Conservation (phyloP, 2,329 filamentous ascomycete species). For the Shiraia sp. region DNA sequence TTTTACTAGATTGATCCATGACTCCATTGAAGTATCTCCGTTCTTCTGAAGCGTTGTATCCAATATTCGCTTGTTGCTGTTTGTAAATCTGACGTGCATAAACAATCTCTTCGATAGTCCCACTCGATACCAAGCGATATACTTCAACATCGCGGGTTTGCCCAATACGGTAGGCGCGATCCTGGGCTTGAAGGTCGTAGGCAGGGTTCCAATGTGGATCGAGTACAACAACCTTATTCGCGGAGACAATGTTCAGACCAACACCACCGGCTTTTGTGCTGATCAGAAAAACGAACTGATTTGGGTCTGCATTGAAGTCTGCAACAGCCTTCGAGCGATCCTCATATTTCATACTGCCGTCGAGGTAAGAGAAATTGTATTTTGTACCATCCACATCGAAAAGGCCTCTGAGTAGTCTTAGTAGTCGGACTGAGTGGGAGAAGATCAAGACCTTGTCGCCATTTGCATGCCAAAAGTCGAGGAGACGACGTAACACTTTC, state of each 20-base stretch:
- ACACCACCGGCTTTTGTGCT: conserved; percentile 92
- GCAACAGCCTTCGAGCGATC: conserved; percentile 83
- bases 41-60: conserved; percentile 89
- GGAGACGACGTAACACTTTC: conserved; percentile 83
- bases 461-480: conserved; percentile 86
- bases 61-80: conserved; percentile 97
- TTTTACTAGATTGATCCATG: conserved; percentile 78
- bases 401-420: conserved; percentile 81
- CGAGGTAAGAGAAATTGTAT: conserved; percentile 90
- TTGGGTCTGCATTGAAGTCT: conserved; percentile 85
- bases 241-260: conserved; percentile 93
- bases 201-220: conserved; percentile 98
- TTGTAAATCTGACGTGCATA: conserved; percentile 98
- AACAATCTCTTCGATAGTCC: conserved; percentile 95
- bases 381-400: conserved; percentile 76
- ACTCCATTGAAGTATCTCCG: conserved; percentile 95
- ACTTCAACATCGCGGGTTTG: conserved; percentile 93
- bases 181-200: conserved; percentile 93
- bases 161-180: conserved; percentile 93
- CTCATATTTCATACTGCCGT: conserved; percentile 80
- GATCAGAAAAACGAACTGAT: conserved; percentile 93
- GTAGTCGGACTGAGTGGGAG: conserved; percentile 83
- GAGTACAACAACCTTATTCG: conserved; percentile 96
- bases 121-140: conserved; percentile 85
- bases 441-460: conserved; percentile 96